A percentile compares a stretch with the other conserved stretches of the same genome.
These are phyloP conservation scores for Dioszegia hungarica DNA, from an alignment of 768 basidiomycete species.

Conservation along the genomic window DNA sequence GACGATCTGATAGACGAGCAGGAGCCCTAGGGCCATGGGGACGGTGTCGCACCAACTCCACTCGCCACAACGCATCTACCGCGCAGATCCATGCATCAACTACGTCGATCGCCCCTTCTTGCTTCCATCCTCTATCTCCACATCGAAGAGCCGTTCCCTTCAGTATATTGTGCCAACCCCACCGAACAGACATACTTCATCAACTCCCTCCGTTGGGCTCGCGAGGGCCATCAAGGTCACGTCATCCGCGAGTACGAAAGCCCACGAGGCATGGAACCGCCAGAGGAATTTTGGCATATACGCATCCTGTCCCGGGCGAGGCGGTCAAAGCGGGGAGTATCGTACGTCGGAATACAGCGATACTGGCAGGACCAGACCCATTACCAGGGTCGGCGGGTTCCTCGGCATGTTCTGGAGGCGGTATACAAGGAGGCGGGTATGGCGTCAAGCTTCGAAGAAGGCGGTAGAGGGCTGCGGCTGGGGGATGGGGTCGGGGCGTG, in stretches of 20 bases:
- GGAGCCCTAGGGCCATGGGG: too few relatives aligned
- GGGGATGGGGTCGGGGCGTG: background rate
- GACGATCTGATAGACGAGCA: too few relatives aligned
- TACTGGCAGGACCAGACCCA: background rate
- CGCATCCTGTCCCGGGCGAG: background rate
- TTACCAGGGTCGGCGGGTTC: background rate
- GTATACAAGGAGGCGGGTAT: background rate
- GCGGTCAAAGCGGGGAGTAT: background rate
- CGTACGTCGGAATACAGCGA: background rate
- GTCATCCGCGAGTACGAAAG: background rate
- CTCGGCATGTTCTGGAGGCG: background rate
- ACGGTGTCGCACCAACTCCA: too few relatives aligned
- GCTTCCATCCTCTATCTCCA: background rate
- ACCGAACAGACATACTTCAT: background rate
- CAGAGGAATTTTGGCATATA: background rate
- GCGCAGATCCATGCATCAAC: too few relatives aligned
- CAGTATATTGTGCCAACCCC: background rate
- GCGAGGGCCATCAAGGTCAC: background rate
- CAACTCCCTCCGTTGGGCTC: background rate
- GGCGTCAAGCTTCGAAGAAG: background rate
- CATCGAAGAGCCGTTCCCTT: background rate
- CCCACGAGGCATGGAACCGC: background rate
- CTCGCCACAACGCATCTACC: background rate
- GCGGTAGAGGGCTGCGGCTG: background rate
- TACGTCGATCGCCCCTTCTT: background rate